phyloP scores from a whole-genome alignment of 1,284 basidiomycete genomes.

The Puccinia triticina region DNA sequence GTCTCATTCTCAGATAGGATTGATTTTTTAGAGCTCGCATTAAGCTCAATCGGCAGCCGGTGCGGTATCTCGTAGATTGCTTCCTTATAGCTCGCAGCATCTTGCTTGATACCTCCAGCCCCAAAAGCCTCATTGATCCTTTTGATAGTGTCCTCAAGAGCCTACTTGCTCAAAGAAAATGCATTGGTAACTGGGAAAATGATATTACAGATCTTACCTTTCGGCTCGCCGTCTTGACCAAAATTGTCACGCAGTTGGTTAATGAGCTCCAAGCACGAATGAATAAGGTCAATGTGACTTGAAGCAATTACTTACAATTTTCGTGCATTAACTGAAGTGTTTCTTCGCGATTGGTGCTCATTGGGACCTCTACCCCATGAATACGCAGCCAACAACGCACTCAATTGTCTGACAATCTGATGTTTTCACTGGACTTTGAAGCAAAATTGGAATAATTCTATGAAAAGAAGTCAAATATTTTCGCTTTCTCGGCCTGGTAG shows the following conservation, averaged over 20 bases:
- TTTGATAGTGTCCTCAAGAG: constrained; percentile 55
- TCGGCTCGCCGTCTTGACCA: constrained; percentile 52
- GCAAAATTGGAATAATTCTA: constrained; percentile 55
- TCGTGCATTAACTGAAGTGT: constrained; percentile 70
- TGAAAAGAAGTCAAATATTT: constrained; percentile 55
- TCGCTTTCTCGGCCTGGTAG: constrained; percentile 63
- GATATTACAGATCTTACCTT: constrained; percentile 53
- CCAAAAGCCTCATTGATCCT: constrained; percentile 56
- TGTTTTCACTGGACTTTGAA: constrained; percentile 55
- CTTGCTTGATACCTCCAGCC: constrained; percentile 29
- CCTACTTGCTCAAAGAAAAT: constrained; percentile 53
- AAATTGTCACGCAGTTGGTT: constrained; percentile 47
- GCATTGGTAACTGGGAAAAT: constrained; percentile 50
- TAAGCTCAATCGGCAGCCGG: constrained; percentile 12
- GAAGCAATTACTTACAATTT: constrained; percentile 63
- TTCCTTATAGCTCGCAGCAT: constrained; percentile 8
- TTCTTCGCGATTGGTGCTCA: constrained; percentile 67
- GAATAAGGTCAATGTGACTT: background rate
- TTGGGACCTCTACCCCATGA: constrained; percentile 54
- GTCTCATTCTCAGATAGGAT: no score
- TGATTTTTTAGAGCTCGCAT: constrained; percentile 17
- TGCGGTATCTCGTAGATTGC: background rate
- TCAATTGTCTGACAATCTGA: constrained; percentile 58
- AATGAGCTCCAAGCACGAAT: constrained; percentile 54
- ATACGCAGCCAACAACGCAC: constrained; percentile 58